Base-by-base conservation (phyloP, 2,329 filamentous ascomycete species). In the Colletotrichum chlorophyti region DNA sequence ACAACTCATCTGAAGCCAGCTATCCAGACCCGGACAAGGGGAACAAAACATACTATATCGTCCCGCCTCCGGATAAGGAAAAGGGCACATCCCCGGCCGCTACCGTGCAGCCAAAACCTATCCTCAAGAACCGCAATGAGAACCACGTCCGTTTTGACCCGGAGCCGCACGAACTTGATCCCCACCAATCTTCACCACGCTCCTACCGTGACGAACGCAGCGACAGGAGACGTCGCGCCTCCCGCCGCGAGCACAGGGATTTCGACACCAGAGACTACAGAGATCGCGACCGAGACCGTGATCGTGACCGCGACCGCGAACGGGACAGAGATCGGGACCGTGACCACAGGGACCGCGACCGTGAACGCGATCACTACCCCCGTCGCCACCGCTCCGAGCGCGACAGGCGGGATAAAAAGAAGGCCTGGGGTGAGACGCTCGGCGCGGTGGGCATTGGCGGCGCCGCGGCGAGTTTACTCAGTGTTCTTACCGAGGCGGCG, bases 101-200 rank as follows among this genome's bases (percentile, higher is more conserved):
- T 4, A 76, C 71, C 2, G 71, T 75, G 0, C 69, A 66, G 54
- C 84, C 83, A 2, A 86, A 85, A 64, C 79, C 83, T 5, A 86
- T 86, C n/a, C 73, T 86, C 15, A 86, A 86, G 73, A 86, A 86
- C 66, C 80, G 78, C 64, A 83, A 84, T 59, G 79, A 80, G 42
- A 81, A 86, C 58, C 81, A 81, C 41, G 82, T 86, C 5, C 78
- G 79, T 4, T 84, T 84, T 58, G 78, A 81, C 32, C 75, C 77
- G 1, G 76, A 81, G 64, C 77, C 78, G 14, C 68, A 77, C 52
- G 75, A 84, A 66, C 67, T 84, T 57, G 63, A 66, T 31, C 66
- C 67, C 29, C 61, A 68, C 37, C 69, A 76, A 23, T 66, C 65
- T 37, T 64, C 65, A 14, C 65, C 65, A 57, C 58, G 66, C 67